A percentile compares a stretch with the other conserved stretches of the same genome.
Evolutionary conservation across 257 asterid species (phyloP).

Genomic region (Verbascum thapsus): DNA sequence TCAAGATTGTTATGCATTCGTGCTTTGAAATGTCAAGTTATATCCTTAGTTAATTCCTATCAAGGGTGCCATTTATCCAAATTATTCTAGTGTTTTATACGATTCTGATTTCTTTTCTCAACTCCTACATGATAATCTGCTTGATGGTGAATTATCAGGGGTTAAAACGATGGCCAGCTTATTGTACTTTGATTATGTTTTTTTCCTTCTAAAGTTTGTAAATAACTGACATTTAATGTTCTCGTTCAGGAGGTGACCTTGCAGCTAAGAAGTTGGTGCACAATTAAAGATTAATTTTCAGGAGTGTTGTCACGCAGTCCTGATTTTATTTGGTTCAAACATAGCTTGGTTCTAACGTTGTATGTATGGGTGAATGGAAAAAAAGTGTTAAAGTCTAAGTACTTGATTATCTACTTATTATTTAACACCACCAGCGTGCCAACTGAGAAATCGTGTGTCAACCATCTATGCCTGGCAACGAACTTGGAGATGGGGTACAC

Average conservation of each 20-base stretch:
- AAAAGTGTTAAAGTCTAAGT: conserved; percentile 11
- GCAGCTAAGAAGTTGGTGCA: conserved; percentile 23
- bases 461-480: conserved; percentile 97
- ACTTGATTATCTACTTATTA: conserved; percentile 20
- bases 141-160: too few relatives aligned
- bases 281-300: conserved; percentile 16
- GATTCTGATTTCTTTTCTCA: background rate
- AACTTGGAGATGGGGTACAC: conserved; percentile 84
- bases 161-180: too few relatives aligned
- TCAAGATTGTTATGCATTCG: background rate
- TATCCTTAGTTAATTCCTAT: background rate
- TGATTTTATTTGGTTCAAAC: conserved; percentile 13
- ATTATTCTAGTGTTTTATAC: background rate
- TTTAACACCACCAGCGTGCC: conserved; percentile 5
- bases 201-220: background rate
- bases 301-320: conserved; percentile 27
- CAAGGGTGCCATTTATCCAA: background rate
- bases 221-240: conserved; percentile 15
- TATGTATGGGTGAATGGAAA: conserved; percentile 20
- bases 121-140: background rate
- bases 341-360: conserved; percentile 4
- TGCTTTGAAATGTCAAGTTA: conserved; percentile 11
- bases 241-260: conserved; percentile 29
- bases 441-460: conserved; percentile 19
- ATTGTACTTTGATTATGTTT: background rate